Base-by-base conservation (phyloP, 2,329 filamentous ascomycete genomes). In the Colletotrichum scovillei region DNA sequence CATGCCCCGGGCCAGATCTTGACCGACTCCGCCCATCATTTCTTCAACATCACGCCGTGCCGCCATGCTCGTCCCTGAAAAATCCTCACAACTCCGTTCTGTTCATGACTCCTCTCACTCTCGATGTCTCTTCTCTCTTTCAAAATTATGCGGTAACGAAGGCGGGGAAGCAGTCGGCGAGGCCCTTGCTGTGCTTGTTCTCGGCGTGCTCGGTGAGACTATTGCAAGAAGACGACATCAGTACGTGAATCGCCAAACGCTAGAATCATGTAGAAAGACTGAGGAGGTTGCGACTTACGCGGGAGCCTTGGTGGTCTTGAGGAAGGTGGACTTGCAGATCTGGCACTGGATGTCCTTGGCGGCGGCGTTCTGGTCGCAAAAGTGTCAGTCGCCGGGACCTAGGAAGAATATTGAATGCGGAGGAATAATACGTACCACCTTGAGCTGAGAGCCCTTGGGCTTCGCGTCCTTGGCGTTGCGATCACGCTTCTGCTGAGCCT, bases 341-440 rank as follows among this genome's bases (percentile, higher is more conserved):
- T 89, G 85, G 88, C 93, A 95, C 83, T 94, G 92, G 83, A 95
- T 94, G 80, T 89, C 92, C 86, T 91, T 93, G 73, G 93, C 93
- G 77, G 92, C 87, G 78, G 89, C 87, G 85, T 95, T 95, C 92
- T 94, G 76, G 73, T 69, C 79, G 57, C 80, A 76, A 62, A 22
- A 49, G 11, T 26, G 9, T 58, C 59, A 64, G 52, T 59, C 8
- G 12, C 16, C 26, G 16, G n/a, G 19, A 68, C 2, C 14, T 19
- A 42, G 3, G 14, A 49, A n/a, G 46, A 19, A 22, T 19, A n/a
- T 16, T 35, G 16, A 58, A 16, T 42, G 12, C 7, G 9, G 11
- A 19, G 16, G 4, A 1, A 7, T 9, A 8, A 8, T 30, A 55
- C 22, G 30, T n/a, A 92, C 90, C 77, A 86, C 83, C 85, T 93